Evolutionary conservation across 2,329 filamentous ascomycete genomes (phyloP), one percentile per base, ranked within the genome.

Genomic region (Botrytis fragariae): DNA sequence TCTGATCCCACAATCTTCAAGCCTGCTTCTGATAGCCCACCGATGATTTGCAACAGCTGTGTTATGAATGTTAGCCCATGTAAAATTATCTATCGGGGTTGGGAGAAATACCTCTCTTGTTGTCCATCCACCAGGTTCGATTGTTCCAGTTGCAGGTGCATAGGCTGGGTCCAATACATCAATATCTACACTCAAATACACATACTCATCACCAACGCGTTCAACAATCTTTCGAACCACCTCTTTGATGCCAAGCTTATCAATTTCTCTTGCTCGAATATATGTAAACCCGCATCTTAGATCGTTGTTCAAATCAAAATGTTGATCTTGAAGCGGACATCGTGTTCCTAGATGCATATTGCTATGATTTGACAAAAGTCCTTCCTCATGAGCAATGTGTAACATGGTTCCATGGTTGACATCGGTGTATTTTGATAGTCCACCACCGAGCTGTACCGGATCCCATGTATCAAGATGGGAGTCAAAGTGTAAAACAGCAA

Each of bases 341-440:
- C 79, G 76, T 22, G 78, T 78, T 32, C 79, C 79, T 2, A 80
- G 71, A 75, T 80, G 79, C 78, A 80, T 80, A 29, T 79, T 80
- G 69, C 78, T 78, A 45, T 79, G 61, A 59, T 79, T 78, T 3
- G 78, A 79, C 8, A 80, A 72, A 7, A 80, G 72, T 4, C 79
- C 79, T 74, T 81, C 80, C 68, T 81, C 78, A 35, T 80, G 79
- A 14, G 80, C 80, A n/a, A 80, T 79, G 59, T 80, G 79, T 16
- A 81, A 74, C 77, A 81, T 80, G 1, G 80, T 80, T 2, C 80
- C 80, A 61, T 81, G 80, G 45, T 80, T 80, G 20, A 81, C 74
- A 61, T 79, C 77, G 4, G 79, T 73, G 42, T 80, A 77, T 29
- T 80, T 79, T 0, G 78, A 76, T 5, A 79, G 14, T 0, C 78